Percentiles rank a stretch among this genome's conserved stretches.
Conservation (phyloP, 2,329 filamentous ascomycete species). For the Fusarium sp. region DNA sequence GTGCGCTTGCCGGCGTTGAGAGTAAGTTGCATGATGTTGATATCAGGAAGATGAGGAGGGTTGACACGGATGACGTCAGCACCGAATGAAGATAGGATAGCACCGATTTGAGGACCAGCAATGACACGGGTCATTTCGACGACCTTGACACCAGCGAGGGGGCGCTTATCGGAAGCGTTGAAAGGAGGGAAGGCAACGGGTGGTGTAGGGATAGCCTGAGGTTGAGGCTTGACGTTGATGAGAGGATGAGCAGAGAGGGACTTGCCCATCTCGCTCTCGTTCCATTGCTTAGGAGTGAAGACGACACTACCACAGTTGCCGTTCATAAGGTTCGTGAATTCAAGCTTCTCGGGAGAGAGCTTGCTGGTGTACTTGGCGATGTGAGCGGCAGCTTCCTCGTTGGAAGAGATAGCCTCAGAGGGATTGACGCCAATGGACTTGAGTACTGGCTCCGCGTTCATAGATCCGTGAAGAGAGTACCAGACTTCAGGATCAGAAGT, state of each 20-base stretch:
- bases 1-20: constrained; percentile 24
- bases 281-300: constrained; percentile 26
- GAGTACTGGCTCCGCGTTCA: constrained; percentile 59
- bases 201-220: constrained; percentile 13
- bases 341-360: constrained; percentile 36
- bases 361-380: constrained; percentile 37
- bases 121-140: constrained; percentile 27
- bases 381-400: constrained; percentile 39
- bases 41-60: constrained; percentile 13
- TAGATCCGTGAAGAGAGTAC: constrained; percentile 63
- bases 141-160: constrained; percentile 1
- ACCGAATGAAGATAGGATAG: constrained; percentile 14
- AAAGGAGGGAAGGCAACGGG: constrained; percentile 3
- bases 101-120: constrained; percentile 17
- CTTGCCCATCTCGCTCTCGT: constrained; percentile 26
- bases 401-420: constrained; percentile 25
- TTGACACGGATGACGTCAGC: constrained; percentile 16
- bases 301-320: constrained; percentile 14
- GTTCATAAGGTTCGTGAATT: constrained; percentile 11
- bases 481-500: constrained; percentile 58
- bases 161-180: background rate
- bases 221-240: constrained; percentile 4
- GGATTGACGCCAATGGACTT: constrained; percentile 56
- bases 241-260: constrained; percentile 16
- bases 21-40: constrained; percentile 22